Evolutionary conservation across 208 protist genomes (phyloP).

Genomic region (Trypanosoma cruzi): DNA sequence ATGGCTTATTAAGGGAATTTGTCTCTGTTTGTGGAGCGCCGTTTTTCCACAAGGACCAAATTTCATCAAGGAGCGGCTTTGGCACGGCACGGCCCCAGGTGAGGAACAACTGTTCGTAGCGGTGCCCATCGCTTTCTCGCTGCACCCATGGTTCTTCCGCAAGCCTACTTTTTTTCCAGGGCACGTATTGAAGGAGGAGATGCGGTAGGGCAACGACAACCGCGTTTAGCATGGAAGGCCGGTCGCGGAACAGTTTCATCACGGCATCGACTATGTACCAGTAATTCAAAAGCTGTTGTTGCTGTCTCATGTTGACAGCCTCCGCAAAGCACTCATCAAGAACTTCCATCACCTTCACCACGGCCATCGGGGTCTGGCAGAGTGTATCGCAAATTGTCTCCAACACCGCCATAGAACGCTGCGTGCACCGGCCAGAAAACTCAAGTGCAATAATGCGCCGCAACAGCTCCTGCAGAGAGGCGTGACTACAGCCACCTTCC

Average conservation of each 20-base stretch:
- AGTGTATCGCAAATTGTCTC: constrained; percentile 14
- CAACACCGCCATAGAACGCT: constrained; percentile 19
- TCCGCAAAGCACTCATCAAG: constrained; percentile 17
- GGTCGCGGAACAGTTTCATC: constrained; percentile 11
- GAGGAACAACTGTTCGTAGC: constrained; percentile 16
- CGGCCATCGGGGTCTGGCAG: constrained; percentile 5
- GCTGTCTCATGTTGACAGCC: constrained; percentile 9
- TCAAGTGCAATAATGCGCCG: constrained; percentile 20
- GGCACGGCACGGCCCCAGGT: constrained; percentile 16
- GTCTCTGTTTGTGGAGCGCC: not conserved
- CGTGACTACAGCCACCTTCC: constrained; percentile 63
- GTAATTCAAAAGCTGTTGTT: constrained; percentile 10
- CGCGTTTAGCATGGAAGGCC: constrained; percentile 19
- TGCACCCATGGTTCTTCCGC: constrained; percentile 8
- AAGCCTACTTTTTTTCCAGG: constrained; percentile 19
- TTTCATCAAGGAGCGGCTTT: constrained; percentile 9
- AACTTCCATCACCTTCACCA: constrained; percentile 28
- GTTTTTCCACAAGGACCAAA: constrained; percentile 13
- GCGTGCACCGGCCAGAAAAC: constrained; percentile 13
- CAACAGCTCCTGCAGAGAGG: constrained; percentile 35
- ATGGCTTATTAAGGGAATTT: too few relatives aligned
- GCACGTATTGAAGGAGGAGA: constrained; percentile 15
- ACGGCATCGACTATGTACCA: constrained; percentile 26
- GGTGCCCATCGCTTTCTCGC: not conserved
- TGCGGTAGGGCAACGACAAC: constrained; percentile 22